Percentiles rank a stretch among this genome's conserved stretches.
phyloP scores from a whole-genome alignment of 2,329 filamentous ascomycete species.

The Dryadomyces quercus-mongolicae region DNA sequence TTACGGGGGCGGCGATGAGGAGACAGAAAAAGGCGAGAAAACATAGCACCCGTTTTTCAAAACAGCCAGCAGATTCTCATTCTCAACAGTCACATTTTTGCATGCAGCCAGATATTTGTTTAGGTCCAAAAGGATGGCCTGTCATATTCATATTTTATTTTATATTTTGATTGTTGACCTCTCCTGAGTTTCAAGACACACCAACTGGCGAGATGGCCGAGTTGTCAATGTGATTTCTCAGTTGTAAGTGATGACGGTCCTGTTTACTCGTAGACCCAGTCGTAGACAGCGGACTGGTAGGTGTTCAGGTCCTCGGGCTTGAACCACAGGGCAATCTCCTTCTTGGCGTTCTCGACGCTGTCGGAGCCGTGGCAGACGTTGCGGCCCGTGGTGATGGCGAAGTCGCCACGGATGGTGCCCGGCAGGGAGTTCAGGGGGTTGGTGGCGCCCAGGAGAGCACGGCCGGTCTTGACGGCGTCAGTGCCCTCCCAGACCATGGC shows the following conservation, averaged over 20 bases:
- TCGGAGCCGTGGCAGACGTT: constrained; percentile 99
- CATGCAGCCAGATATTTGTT: neutral
- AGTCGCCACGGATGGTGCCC: constrained; percentile 95
- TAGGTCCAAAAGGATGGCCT: neutral
- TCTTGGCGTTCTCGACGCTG: constrained; percentile 96
- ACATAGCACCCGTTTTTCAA: neutral
- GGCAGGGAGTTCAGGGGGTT: constrained; percentile 92
- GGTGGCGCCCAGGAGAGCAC: constrained; percentile 91
- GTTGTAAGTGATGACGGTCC: neutral
- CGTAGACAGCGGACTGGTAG: constrained; percentile 75
- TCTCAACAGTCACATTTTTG: neutral
- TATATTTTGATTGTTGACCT: neutral
- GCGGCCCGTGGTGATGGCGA: constrained; percentile 77
- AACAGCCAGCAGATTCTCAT: neutral
- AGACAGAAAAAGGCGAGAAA: neutral
- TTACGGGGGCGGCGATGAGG: constrained; percentile 11
- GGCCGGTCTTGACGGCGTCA: constrained; percentile 98
- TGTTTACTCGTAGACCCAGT: constrained; percentile 87
- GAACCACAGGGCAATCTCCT: constrained; percentile 99
- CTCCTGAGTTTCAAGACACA: neutral
- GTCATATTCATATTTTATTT: neutral
- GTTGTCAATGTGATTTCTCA: neutral
- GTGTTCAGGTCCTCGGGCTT: constrained; percentile 69
- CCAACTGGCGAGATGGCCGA: neutral
- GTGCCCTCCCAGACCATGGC: constrained; percentile 99